Conservation (phyloP, 371 early-diverging fungal species). For the Encephalitozoon hellem region DNA sequence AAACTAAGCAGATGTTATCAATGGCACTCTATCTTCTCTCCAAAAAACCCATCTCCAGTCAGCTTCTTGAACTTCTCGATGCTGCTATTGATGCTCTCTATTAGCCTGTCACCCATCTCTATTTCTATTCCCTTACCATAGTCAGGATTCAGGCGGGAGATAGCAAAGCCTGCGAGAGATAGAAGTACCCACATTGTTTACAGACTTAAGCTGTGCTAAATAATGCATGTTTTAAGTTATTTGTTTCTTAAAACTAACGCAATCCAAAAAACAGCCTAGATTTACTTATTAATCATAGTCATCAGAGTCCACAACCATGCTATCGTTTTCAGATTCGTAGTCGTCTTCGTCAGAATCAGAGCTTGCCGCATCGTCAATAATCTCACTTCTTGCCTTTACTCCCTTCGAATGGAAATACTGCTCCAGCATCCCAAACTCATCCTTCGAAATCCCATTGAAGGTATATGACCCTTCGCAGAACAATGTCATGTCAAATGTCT, state of each 20-base stretch:
- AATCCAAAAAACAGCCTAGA: not conserved
- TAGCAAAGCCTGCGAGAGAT: not conserved
- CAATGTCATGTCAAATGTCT: slow-evolving; percentile 61
- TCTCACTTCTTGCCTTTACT: slow-evolving; percentile 54
- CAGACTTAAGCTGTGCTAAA: not conserved
- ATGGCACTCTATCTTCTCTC: not conserved
- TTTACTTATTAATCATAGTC: not conserved
- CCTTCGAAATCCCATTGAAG: slow-evolving; percentile 57
- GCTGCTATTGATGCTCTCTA: not conserved
- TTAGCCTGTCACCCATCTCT: not conserved
- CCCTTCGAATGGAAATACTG: slow-evolving; percentile 51
- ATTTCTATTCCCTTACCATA: not conserved
- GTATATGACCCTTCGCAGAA: slow-evolving; percentile 42
- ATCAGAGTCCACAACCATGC: slow-evolving; percentile 21
- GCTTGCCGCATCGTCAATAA: slow-evolving; percentile 47
- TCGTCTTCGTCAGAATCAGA: slow-evolving; percentile 28
- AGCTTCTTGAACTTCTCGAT: not conserved
- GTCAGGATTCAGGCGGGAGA: not conserved
- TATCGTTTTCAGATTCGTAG: slow-evolving; percentile 14
- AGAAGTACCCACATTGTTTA: not conserved
- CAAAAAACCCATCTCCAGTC: not conserved
- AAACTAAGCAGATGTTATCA: not conserved
- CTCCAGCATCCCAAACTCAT: slow-evolving; percentile 57
- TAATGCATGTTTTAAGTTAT: not conserved
- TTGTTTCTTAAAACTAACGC: not conserved